Conservation (phyloP, 306 rosid species). For the barrel medic (Medicago truncatula) region DNA sequence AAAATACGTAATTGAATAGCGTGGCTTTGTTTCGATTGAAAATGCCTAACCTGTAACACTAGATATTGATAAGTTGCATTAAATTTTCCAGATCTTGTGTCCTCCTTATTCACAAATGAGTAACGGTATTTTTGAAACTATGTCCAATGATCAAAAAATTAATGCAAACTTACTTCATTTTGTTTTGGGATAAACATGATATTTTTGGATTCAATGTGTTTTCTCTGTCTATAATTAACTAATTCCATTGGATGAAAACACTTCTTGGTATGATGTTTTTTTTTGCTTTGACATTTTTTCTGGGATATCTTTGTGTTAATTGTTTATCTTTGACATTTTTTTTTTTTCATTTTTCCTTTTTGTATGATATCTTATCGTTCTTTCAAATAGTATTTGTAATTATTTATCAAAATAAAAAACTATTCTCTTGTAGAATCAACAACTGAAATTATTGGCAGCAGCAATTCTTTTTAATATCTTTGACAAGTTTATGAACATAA, state of each 20-base stretch:
- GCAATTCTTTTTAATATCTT: neutral
- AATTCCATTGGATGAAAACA: neutral
- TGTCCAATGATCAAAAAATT: slow-evolving; percentile 4
- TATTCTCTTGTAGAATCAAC: neutral
- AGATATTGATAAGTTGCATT: slow-evolving; percentile 7
- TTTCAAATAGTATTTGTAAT: neutral
- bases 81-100: slow-evolving; percentile 9
- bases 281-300: too few species aligned
- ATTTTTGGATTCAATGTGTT: neutral
- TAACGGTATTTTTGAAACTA: slow-evolving; percentile 9
- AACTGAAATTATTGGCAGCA: neutral
- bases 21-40: slow-evolving; percentile 9
- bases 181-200: slow-evolving; percentile 31
- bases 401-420: neutral
- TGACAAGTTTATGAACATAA: neutral
- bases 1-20: neutral
- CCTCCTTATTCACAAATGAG: slow-evolving; percentile 11
- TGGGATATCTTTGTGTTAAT: too few species aligned
- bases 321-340: neutral
- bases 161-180: slow-evolving; percentile 22
- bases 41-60: slow-evolving; percentile 7
- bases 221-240: neutral
- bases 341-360: neutral
- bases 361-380: neutral
- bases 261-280: too few species aligned